Percentiles rank a stretch among this genome's conserved stretches.
These are phyloP conservation scores for Pyricularia sp. DNA, from an alignment of 2,329 filamentous ascomycete genomes.

Conservation along the genomic window DNA sequence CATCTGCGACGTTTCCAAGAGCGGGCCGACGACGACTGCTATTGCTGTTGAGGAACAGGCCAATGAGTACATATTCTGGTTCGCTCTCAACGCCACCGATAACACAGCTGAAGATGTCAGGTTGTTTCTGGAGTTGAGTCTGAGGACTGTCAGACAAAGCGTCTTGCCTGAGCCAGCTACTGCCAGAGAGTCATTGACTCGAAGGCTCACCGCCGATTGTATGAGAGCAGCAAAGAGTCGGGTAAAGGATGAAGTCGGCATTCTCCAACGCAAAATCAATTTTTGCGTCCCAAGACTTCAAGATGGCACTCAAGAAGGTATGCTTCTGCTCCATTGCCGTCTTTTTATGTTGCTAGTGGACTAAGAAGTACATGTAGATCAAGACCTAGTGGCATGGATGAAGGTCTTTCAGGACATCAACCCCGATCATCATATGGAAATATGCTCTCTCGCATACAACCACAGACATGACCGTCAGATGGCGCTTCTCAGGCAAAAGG, in stretches of 20 bases:
- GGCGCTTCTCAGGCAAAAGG: neutral
- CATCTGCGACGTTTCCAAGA: slow-evolving; percentile 32
- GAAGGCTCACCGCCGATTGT: neutral
- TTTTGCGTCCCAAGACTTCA: neutral
- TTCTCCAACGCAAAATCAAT: neutral
- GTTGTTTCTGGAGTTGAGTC: slow-evolving; percentile 16
- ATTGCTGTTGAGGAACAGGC: slow-evolving; percentile 25
- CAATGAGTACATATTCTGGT: slow-evolving; percentile 25
- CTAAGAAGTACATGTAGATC: neutral
- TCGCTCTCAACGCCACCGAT: slow-evolving; percentile 24
- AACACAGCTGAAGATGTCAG: slow-evolving; percentile 7
- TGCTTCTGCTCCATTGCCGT: neutral
- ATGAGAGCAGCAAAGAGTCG: neutral
- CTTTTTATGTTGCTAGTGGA: neutral
- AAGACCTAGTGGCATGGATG: neutral
- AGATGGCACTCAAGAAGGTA: neutral
- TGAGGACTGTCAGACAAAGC: slow-evolving; percentile 7
- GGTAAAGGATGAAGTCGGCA: neutral
- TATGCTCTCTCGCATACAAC: neutral
- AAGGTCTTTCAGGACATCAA: neutral
- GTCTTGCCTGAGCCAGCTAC: neutral
- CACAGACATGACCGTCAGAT: neutral
- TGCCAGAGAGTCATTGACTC: neutral
- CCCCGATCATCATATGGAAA: neutral
- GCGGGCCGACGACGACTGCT: slow-evolving; percentile 29